phyloP scores from a whole-genome alignment of 108 stramenopile genomes.

The Craspedostauros australis region DNA sequence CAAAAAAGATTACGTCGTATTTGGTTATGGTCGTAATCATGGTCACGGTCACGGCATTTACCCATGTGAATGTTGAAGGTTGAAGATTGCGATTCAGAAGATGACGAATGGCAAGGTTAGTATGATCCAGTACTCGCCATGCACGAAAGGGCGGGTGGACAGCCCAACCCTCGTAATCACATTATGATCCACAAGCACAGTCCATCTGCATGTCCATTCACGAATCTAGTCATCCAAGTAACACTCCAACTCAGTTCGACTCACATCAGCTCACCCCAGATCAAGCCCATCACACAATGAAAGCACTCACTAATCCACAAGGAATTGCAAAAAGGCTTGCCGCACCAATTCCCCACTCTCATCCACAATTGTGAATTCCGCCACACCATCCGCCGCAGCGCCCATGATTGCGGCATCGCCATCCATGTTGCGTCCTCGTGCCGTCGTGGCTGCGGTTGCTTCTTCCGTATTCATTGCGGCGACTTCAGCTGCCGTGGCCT shows the following conservation, averaged over 20 bases:
- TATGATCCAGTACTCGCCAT: neutral
- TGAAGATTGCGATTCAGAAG: neutral
- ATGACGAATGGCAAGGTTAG: neutral
- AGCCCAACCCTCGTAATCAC: neutral
- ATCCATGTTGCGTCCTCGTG: slow-evolving; percentile 9
- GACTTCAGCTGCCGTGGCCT: slow-evolving; percentile 35
- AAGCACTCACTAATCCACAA: slow-evolving; percentile 53
- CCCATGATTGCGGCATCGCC: slow-evolving; percentile 73
- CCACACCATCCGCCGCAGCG: slow-evolving; percentile 31
- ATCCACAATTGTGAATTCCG: slow-evolving; percentile 53
- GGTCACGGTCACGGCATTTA: neutral
- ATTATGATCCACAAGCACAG: neutral
- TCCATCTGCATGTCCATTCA: neutral
- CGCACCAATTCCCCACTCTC: slow-evolving; percentile 75
- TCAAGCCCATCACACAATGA: neutral
- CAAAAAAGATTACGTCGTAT: neutral
- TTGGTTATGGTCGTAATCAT: neutral
- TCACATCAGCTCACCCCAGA: too few species aligned
- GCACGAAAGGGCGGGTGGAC: neutral
- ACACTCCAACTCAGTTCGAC: too few species aligned
- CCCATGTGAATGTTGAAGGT: neutral
- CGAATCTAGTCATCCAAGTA: neutral
- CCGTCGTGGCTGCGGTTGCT: neutral
- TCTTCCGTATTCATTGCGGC: slow-evolving; percentile 6
- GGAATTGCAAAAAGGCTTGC: slow-evolving; percentile 61